Percentiles rank a stretch among this genome's conserved stretches.
Evolutionary conservation across 768 basidiomycete species (phyloP).

Genomic region (Russula olivacea): DNA sequence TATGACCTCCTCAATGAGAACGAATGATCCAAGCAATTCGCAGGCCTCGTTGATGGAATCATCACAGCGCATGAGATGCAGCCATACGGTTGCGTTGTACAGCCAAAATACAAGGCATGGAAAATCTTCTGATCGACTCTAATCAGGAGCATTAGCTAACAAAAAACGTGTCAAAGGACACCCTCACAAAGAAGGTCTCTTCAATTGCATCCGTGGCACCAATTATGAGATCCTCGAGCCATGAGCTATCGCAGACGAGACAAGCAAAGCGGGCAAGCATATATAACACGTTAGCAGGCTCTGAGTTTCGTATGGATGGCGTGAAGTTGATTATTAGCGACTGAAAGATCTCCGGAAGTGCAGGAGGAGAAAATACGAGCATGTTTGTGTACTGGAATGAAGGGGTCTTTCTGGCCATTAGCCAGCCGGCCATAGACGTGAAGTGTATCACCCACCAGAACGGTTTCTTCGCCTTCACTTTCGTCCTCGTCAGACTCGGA

Average conservation of each 20-base stretch:
- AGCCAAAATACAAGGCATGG: conserved; percentile 90
- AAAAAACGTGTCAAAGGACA: conserved; percentile 1
- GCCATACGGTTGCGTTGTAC: conserved; percentile 83
- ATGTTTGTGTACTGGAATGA: conserved; percentile 73
- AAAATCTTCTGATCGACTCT: conserved; percentile 83
- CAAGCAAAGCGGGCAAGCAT: conserved; percentile 91
- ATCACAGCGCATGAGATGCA: conserved; percentile 88
- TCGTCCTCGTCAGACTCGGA: conserved; percentile 39
- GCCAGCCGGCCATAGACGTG: not conserved
- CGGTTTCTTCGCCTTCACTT: conserved; percentile 44
- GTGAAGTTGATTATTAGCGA: conserved; percentile 73
- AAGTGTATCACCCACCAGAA: conserved; percentile 38
- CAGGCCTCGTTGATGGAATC: conserved; percentile 71
- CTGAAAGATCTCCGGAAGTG: conserved; percentile 72
- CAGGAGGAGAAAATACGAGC: conserved; percentile 86
- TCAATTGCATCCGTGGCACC: conserved; percentile 91
- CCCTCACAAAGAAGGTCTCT: conserved; percentile 82
- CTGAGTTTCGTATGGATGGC: conserved; percentile 63
- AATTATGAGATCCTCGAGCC: conserved; percentile 90
- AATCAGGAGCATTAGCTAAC: conserved; percentile 19
- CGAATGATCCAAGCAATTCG: conserved; percentile 77
- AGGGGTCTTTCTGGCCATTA: conserved; percentile 49
- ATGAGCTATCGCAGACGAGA: conserved; percentile 79
- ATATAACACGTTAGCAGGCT: conserved; percentile 89
- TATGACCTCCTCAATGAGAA: conserved; percentile 84